phyloP scores from a whole-genome alignment of 2,329 filamentous ascomycete genomes.

The Neurospora sp. region DNA sequence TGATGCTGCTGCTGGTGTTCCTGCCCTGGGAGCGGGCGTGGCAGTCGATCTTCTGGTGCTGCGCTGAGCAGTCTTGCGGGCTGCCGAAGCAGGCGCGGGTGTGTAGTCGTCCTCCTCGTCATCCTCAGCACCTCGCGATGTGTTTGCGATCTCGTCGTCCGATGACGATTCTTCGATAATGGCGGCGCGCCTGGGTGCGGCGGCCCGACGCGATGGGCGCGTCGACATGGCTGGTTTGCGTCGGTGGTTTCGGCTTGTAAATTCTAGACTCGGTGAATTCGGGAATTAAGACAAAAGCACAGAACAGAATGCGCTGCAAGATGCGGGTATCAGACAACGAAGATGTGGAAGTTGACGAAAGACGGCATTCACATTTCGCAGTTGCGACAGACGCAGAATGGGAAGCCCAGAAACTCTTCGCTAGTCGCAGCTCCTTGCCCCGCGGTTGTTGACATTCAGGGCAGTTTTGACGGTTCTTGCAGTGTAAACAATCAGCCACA shows the following conservation, averaged over 20 bases:
- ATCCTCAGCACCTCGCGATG: slow-evolving; percentile 40
- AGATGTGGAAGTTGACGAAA: neutral
- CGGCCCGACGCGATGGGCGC: slow-evolving; percentile 35
- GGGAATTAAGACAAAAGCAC: neutral
- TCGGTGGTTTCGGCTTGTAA: neutral
- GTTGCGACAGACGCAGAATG: neutral
- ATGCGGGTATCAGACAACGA: neutral
- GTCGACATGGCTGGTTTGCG: slow-evolving; percentile 25
- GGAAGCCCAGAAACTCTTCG: neutral
- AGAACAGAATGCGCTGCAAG: neutral
- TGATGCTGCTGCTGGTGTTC: slow-evolving; percentile 34
- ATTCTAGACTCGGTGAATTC: neutral
- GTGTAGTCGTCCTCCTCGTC: slow-evolving; percentile 70
- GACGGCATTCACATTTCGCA: neutral
- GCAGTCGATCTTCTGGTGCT: neutral
- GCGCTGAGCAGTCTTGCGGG: slow-evolving; percentile 32
- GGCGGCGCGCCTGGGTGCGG: slow-evolving; percentile 53
- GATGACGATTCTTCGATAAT: slow-evolving; percentile 53
- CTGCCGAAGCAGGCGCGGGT: slow-evolving; percentile 45
- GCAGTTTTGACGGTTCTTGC: neutral
- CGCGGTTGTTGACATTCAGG: slow-evolving; percentile 14
- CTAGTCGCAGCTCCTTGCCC: slow-evolving; percentile 2
- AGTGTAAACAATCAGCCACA: slow-evolving; percentile 18
- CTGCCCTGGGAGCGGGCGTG: slow-evolving; percentile 24
- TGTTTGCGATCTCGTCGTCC: slow-evolving; percentile 60